These are phyloP conservation scores for Clitoria ternatea DNA, from an alignment of 306 rosid species.

Conservation along the genomic window DNA sequence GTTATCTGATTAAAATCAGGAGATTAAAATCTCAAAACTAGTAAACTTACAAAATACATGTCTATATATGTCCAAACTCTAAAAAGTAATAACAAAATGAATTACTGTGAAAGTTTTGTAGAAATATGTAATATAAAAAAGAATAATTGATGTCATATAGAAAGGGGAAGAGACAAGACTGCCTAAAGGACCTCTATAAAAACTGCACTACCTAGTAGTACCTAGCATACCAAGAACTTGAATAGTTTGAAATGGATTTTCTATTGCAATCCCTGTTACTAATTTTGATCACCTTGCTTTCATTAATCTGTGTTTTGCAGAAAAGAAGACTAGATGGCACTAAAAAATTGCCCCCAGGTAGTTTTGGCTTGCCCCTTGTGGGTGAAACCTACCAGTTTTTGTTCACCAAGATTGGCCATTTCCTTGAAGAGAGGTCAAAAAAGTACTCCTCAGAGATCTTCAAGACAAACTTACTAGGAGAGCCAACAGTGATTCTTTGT, in stretches of 20 bases:
- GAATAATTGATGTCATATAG: too few relatives aligned
- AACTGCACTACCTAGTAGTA: background rate
- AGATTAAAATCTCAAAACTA: too few relatives aligned
- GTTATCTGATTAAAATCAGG: too few relatives aligned
- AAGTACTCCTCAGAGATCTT: constrained; percentile 54
- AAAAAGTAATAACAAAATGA: too few relatives aligned
- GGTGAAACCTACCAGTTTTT: constrained; percentile 52
- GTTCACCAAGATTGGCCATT: constrained; percentile 39
- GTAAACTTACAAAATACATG: too few relatives aligned
- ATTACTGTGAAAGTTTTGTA: too few relatives aligned
- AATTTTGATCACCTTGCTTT: constrained; percentile 1
- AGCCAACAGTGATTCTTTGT: constrained; percentile 50
- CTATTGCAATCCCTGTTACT: constrained; percentile 17
- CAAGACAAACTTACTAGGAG: constrained; percentile 56
- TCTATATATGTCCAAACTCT: too few relatives aligned
- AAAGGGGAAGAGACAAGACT: too few relatives aligned
- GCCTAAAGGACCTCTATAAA: background rate
- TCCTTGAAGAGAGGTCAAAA: constrained; percentile 35
- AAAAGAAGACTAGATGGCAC: background rate
- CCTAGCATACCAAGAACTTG: background rate
- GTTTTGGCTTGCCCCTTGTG: constrained; percentile 58
- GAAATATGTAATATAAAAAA: too few relatives aligned
- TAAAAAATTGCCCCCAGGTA: constrained; percentile 56
- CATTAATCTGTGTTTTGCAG: background rate
- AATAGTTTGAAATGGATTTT: constrained; percentile 6